Percentiles rank a stretch among this genome's conserved stretches.
Evolutionary conservation across 169 alveolate genomes (phyloP).

Genomic region (Eimeria acervulina): DNA sequence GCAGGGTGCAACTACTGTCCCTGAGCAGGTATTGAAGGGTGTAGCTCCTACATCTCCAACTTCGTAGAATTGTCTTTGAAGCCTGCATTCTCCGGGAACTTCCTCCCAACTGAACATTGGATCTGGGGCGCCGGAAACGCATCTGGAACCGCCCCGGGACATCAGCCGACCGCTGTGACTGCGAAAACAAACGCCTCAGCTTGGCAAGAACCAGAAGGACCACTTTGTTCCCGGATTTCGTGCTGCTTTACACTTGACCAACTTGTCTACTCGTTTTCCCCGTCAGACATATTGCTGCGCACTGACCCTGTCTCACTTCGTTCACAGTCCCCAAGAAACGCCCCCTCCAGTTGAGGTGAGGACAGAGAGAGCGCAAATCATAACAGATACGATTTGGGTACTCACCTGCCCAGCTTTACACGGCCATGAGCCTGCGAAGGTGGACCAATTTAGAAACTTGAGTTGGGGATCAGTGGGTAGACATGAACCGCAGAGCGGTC

Average conservation of each 20-base stretch:
- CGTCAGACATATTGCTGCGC: slow-evolving; percentile 26
- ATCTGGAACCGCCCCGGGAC: slow-evolving; percentile 61
- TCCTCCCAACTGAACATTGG: slow-evolving; percentile 59
- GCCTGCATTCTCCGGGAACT: neutral
- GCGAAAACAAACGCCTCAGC: slow-evolving; percentile 44
- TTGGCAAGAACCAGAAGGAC: slow-evolving; percentile 29
- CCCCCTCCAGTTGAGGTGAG: slow-evolving; percentile 67
- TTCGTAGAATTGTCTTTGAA: slow-evolving; percentile 67
- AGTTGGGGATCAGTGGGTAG: slow-evolving; percentile 7
- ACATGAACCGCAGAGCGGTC: neutral
- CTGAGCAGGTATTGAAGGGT: slow-evolving; percentile 38
- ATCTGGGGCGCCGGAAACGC: slow-evolving; percentile 71
- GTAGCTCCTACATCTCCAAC: slow-evolving; percentile 40
- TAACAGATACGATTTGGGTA: neutral
- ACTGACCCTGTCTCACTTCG: slow-evolving; percentile 73
- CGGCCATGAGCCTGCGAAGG: neutral
- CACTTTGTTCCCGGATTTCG: neutral
- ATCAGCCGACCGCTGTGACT: slow-evolving; percentile 48
- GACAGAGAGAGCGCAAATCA: neutral
- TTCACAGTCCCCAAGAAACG: slow-evolving; percentile 50
- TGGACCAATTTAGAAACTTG: neutral
- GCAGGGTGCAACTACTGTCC: slow-evolving; percentile 78
- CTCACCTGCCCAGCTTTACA: neutral
- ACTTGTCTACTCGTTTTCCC: slow-evolving; percentile 37
- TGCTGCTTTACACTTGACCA: slow-evolving; percentile 38